Evolutionary conservation across 179 eudicot species (phyloP), one percentile per base, ranked within the genome.

Genomic region (Nepenthes alata): DNA sequence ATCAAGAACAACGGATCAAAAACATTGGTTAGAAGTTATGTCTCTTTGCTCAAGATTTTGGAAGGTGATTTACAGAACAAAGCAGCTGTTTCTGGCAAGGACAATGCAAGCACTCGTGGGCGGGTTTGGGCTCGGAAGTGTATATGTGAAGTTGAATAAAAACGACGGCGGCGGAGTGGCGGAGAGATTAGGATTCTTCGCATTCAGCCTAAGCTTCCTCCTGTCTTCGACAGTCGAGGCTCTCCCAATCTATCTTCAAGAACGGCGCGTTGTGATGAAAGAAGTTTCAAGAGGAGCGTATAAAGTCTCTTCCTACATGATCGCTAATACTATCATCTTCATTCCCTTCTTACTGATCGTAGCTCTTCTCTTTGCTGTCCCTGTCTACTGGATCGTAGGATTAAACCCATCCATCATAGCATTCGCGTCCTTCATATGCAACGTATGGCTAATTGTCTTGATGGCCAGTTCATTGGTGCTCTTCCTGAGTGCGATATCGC

Each of bases 391-490:
- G 97, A 76, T 86, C 3, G 96, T 85, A 3, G 98, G 98, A 4
- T 77, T 91, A 36, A 89, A 91, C 72, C 87, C 98, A 2, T 78
- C 89, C 0, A 3, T 69, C 34, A 12, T 68, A 15, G 86, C 98
- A 11, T 89, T 91, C 70, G 61, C 76, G 47, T 84, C 86, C 71
- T 91, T 91, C 60, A 68, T 68, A 2, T 76, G 83, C 60, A 75
- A 69, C 2, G 88, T 91, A 0, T 91, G 98, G 98, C 76, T 86
- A 7, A 89, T 91, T 0, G 89, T 91, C 15, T 66, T 83, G 6
- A 89, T 91, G 98, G 96, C 98, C 3, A 89, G 96, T 85, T 91
- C 98, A 3, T 41, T 91, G 48, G 98, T 91, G 15, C 84, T 91
- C 53, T 89, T 91, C 70, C 70, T 91, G 2, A 91, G 91, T 64